Evolutionary conservation across 257 asterid species (phyloP), one percentile per base, ranked within the genome.

Genomic region (Fraxinus pennsylvanica): DNA sequence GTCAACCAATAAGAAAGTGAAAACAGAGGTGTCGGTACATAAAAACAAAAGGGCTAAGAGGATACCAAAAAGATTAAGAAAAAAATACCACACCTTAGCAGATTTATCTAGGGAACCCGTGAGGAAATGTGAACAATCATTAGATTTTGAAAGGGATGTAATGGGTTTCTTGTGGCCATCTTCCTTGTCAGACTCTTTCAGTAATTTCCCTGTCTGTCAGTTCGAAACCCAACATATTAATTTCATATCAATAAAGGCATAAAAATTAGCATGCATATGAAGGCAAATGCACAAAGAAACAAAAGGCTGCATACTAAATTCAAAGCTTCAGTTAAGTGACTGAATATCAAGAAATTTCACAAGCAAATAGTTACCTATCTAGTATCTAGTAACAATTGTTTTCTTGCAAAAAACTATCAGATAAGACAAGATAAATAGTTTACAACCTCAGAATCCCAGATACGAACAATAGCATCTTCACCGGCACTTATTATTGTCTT

Each of bases 51-150:
- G 27, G 50, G 22, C 8, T 35, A 65, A 74, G 74, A 63, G 73
- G 68, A 29, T 5, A 70, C 22, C 43, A 74, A 65, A 35, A 19
- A 57, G 57, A 72, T 35, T 71, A 52, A 19, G 27, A 36, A 36
- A 33, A 47, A 70, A 33, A 41, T 14, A 74, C 30, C 43, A 75
- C 76, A 95, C 99, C 96, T 93, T 95, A 0, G 99, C 99, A 27
- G 98, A 93, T 80, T 91, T 91, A 74, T 95, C 99, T 74, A 89
- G 83, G 67, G 98, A 93, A 74, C 99, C 98, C 14, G 97, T 93
- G 68, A 91, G 81, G 74, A 93, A 90, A 87, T 93, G 98, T 8
- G 97, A 87, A 38, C 91, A 88, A 83, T 95, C 98, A 12, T 85
- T 71, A 8, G 98, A 84, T 83, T 91, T 95, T 74, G 89, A 25